A percentile compares a stretch with the other conserved stretches of the same genome.
Evolutionary conservation across 352 stramenopile species (phyloP).

Genomic region (Phytopythium delawarense): DNA sequence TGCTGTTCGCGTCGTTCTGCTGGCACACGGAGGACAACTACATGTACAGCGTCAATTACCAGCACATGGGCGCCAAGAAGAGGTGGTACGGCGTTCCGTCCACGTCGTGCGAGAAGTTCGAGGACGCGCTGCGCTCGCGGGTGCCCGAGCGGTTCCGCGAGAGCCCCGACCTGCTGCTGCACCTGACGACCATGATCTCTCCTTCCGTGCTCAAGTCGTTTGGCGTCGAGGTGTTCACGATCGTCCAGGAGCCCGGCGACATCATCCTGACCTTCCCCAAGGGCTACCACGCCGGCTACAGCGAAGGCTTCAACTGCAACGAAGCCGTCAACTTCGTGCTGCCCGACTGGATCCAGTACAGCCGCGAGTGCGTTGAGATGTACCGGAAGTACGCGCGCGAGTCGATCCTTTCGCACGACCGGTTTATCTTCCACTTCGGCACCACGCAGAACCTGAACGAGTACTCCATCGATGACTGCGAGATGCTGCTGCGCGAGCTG

Average conservation of each 20-base stretch:
- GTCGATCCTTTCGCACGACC: constrained; percentile 81
- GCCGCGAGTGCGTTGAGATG: constrained; percentile 60
- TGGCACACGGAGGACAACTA: constrained; percentile 99
- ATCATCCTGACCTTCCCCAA: constrained; percentile 98
- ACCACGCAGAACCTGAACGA: constrained; percentile 61
- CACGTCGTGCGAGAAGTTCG: constrained; percentile 48
- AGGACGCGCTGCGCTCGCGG: constrained; percentile 38
- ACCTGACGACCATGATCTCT: constrained; percentile 73
- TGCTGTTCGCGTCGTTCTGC: constrained; percentile 97
- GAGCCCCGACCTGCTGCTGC: constrained; percentile 61
- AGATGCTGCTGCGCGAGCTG: constrained; percentile 63
- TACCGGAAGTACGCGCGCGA: constrained; percentile 56
- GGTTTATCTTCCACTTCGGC: constrained; percentile 77
- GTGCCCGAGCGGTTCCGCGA: constrained; percentile 60
- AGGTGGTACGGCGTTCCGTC: constrained; percentile 92
- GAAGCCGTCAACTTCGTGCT: constrained; percentile 88
- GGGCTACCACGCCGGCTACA: constrained; percentile 96
- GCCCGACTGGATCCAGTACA: constrained; percentile 83
- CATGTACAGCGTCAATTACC: constrained; percentile 99
- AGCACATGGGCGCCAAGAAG: constrained; percentile 95
- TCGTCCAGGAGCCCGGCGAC: constrained; percentile 87
- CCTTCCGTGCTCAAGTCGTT: constrained; percentile 39
- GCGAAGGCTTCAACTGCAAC: constrained; percentile 93
- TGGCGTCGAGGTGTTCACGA: constrained; percentile 56
- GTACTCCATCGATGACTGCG: constrained; percentile 50